Percentiles rank a stretch among this genome's conserved stretches.
phyloP scores from a whole-genome alignment of 225 moss, liverwort and hornwort genomes.

The Bryoerythrophyllum caledonicum region DNA sequence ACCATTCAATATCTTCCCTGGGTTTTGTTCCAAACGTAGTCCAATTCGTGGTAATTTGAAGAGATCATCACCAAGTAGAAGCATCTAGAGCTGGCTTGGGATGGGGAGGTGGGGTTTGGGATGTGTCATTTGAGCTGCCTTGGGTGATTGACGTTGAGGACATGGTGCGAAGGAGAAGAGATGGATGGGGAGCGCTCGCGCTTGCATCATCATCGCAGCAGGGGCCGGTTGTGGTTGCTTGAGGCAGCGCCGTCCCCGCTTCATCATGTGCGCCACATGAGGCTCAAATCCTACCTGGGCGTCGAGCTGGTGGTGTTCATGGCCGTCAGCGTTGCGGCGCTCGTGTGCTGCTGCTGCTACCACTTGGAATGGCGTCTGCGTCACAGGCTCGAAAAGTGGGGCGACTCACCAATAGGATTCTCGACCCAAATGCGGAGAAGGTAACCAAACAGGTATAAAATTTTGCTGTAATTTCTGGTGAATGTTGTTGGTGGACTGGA shows the following conservation, averaged over 20 bases:
- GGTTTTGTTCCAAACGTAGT: background rate
- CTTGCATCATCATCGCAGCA: background rate
- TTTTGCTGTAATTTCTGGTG: too few species aligned
- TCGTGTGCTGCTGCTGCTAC: constrained; percentile 49
- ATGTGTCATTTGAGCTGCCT: background rate
- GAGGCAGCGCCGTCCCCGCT: constrained; percentile 40
- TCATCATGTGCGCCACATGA: constrained; percentile 27
- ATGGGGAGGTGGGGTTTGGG: too few species aligned
- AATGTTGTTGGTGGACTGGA: background rate
- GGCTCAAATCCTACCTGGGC: constrained; percentile 45
- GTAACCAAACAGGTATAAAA: constrained; percentile 32
- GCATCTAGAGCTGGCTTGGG: too few species aligned
- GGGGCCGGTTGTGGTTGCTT: constrained; percentile 30
- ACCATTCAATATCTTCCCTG: too few species aligned
- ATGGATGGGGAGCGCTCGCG: background rate
- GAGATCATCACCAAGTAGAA: too few species aligned
- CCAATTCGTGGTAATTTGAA: too few species aligned
- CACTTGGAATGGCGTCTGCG: constrained; percentile 54
- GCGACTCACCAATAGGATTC: constrained; percentile 21
- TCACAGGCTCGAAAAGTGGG: constrained; percentile 33
- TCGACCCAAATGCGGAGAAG: constrained; percentile 18
- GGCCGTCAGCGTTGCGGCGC: constrained; percentile 41
- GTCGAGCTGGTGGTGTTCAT: constrained; percentile 48
- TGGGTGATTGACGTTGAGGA: background rate
- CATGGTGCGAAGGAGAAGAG: background rate